Base-by-base conservation (phyloP, 2,329 filamentous ascomycete genomes). In the Hymenoscyphus occultus region DNA sequence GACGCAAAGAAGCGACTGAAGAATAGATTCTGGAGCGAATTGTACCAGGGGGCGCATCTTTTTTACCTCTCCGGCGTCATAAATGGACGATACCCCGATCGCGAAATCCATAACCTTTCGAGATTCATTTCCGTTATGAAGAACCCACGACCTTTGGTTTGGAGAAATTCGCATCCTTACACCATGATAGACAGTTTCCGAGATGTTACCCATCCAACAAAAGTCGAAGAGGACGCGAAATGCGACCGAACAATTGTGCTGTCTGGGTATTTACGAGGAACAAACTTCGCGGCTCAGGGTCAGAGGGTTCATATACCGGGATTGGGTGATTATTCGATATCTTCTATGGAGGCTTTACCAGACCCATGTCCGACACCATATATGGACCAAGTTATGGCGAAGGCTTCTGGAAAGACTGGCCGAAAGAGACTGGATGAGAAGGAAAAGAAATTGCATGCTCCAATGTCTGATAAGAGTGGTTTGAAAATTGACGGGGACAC, bases 81-180 rank as follows among this genome's bases (percentile, higher is more conserved):
- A 72, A 99, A 99, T 77, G 95, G 95, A 54, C 86, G 95, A 69
- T 99, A 99, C 74, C 96, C 95, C 0, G 95, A 99, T 77, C 88
- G 96, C 69, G 96, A 99, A 78, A 88, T 99, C 16, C 91, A 98
- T 80, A 99, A 99, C 75, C 79, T 99, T 62, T 96, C 92, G 14
- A 87, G 96, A 63, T 99, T 99, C 77, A 83, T 99, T 70, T 96
- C 92, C 22, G 93, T 99, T 70, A 99, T 99, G 96, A 99, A 99
- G 83, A 99, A 97, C 76, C 94, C 96, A 4, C 86, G 95, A 65
- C 95, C 95, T n/a, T 82, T 99, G 39, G 83, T 99, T 54, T 99
- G 95, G 94, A 86, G 96, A 66, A 99, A 99, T 76, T 90, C 92
- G 1, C 95, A 99, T 81, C 93, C 94, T 4, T 99, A 99, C 77